These are phyloP conservation scores for Fraxinus americana DNA, from an alignment of 257 asterid species.

Conservation along the genomic window DNA sequence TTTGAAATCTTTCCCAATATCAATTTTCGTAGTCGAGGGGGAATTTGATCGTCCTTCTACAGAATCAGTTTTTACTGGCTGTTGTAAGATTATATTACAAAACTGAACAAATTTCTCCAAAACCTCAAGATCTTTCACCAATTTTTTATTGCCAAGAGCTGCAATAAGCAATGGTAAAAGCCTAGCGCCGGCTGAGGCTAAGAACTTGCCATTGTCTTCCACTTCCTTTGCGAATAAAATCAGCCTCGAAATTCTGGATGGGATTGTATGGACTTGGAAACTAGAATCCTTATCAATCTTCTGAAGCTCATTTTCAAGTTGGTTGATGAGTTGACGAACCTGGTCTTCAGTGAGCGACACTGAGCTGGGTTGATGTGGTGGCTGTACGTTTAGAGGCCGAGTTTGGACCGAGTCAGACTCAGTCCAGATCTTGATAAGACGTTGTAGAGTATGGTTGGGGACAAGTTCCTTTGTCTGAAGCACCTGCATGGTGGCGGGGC, in stretches of 20 bases:
- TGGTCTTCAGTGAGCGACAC: slow-evolving; percentile 34
- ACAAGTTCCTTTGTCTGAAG: slow-evolving; percentile 59
- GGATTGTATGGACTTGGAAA: background rate
- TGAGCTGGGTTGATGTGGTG: slow-evolving; percentile 5
- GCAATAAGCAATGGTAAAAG: slow-evolving; percentile 34
- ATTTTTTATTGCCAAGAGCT: slow-evolving; percentile 7
- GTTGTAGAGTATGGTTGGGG: slow-evolving; percentile 74
- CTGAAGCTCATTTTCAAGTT: slow-evolving; percentile 35
- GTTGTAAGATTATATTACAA: slow-evolving; percentile 32
- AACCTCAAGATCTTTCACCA: slow-evolving; percentile 17
- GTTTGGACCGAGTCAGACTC: slow-evolving; percentile 56
- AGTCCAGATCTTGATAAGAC: slow-evolving; percentile 77
- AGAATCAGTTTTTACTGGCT: slow-evolving; percentile 9
- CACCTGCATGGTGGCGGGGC: slow-evolving; percentile 97
- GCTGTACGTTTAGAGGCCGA: slow-evolving; percentile 17
- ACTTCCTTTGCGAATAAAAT: slow-evolving; percentile 43
- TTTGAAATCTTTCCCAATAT: slow-evolving; percentile 24
- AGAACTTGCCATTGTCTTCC: slow-evolving; percentile 36
- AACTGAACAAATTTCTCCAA: slow-evolving; percentile 43
- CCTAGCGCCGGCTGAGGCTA: slow-evolving; percentile 27
- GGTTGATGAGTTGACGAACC: slow-evolving; percentile 41
- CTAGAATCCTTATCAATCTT: background rate
- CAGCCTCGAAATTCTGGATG: slow-evolving; percentile 33
- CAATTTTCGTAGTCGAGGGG: slow-evolving; percentile 10
- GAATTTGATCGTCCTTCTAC: background rate